Base-by-base conservation (phyloP, 2,329 filamentous ascomycete genomes). In the Neonectria hederae region DNA sequence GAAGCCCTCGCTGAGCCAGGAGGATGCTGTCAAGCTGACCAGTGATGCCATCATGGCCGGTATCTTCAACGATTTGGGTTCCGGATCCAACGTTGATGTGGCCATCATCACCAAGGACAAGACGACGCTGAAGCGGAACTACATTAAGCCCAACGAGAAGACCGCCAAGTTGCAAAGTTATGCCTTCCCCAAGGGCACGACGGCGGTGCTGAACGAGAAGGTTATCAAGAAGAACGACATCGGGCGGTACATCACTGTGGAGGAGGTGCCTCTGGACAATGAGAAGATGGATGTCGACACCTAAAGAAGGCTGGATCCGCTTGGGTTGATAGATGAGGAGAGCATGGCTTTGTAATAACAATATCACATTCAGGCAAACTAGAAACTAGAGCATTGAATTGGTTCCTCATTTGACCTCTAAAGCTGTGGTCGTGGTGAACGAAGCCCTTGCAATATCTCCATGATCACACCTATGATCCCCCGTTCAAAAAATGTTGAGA, bases 41-140 rank as follows among this genome's bases (percentile, higher is more conserved):
- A 87, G 91, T 61, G 90, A 97, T 72, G 95, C 95, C 51, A 97
- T 99, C 76, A 86, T 94, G 83, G 92, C 97, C 11, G 96, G 96
- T 90, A 97, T 99, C 82, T 99, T 96, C 85, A 99, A 99, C 85
- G 96, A 99, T 82, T 79, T 99, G 78, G 96, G 96, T 14, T 97
- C 94, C 4, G 96, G 96, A 74, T 97, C 93, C 78, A 99, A 99
- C 78, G 96, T 99, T 62, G 97, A 99, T 77, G 92, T 99, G 35
- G 95, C 94, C 69, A 88, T 99, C 75, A 99, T 99, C 78, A 97
- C 95, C 66, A 87, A 90, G 75, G 94, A 97, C 74, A 97, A 97
- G 89, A 97, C 96, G 28, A 96, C 92, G 28, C 82, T 99, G 77
- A 87, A 97, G 87, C 88, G 96, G 76, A 97, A 97, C 83, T 96